Evolutionary conservation across 129 eudicot species (phyloP).

Genomic region (Arctium lappa): DNA sequence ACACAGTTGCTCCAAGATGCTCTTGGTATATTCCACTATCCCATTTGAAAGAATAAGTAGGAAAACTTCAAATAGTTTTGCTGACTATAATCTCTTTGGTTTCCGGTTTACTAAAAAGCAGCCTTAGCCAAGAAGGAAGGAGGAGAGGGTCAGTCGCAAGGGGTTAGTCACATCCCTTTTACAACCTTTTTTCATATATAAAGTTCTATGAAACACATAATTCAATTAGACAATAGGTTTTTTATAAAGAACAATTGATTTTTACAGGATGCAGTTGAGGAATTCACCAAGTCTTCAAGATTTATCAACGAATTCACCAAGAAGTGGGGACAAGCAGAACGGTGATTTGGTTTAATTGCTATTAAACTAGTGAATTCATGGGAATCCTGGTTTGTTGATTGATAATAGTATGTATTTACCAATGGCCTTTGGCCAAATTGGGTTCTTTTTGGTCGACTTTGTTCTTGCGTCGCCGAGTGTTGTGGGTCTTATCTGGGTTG

Average conservation of each 20-base stretch:
- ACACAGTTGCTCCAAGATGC: conserved; percentile 77
- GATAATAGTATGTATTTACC: too few species aligned
- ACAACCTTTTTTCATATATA: neutral
- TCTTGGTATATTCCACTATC: conserved; percentile 37
- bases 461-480: too few species aligned
- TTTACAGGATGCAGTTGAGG: conserved; percentile 5
- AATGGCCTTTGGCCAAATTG: too few species aligned
- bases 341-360: neutral
- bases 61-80: neutral
- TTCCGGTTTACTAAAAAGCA: conserved; percentile 32
- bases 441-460: too few species aligned
- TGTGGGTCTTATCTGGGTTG: too few species aligned
- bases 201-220: neutral
- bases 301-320: conserved; percentile 16
- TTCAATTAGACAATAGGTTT: neutral
- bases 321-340: neutral
- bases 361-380: too few species aligned
- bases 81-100: neutral
- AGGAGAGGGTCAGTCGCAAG: conserved; percentile 11
- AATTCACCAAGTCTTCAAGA: neutral
- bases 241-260: neutral
- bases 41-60: neutral
- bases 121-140: conserved; percentile 66
- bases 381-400: too few species aligned
- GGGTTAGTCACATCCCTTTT: neutral